Conservation (phyloP, 495 filamentous ascomycete genomes). For the Tuber indicum region DNA sequence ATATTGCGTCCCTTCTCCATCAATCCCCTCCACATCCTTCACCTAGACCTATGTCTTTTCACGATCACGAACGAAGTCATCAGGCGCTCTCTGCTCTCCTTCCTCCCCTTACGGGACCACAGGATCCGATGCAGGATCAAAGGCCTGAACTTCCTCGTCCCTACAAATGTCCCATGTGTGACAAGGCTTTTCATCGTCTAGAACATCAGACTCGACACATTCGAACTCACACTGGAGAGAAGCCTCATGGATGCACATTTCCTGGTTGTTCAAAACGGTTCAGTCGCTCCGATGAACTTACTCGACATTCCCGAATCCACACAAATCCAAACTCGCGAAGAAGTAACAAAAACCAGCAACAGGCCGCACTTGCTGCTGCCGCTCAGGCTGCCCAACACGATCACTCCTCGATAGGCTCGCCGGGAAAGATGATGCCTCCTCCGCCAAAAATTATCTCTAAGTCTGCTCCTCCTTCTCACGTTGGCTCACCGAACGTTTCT, state of each 20-base stretch:
- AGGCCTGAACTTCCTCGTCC: constrained; percentile 76
- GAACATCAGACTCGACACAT: constrained; percentile 98
- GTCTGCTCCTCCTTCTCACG: constrained; percentile 83
- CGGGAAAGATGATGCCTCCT: constrained; percentile 68
- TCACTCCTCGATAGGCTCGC: constrained; percentile 39
- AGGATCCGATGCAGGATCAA: constrained; percentile 39
- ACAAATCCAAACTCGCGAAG: constrained; percentile 95
- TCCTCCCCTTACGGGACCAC: constrained; percentile 28
- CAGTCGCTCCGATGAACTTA: constrained; percentile 93
- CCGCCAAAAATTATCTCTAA: constrained; percentile 67
- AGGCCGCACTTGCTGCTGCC: constrained; percentile 53
- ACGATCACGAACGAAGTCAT: constrained; percentile 34
- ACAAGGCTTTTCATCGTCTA: constrained; percentile 96
- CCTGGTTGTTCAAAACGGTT: constrained; percentile 96
- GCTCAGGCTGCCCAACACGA: constrained; percentile 46
- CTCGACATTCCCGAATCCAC: constrained; percentile 95
- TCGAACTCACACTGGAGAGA: constrained; percentile 95
- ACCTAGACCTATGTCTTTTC: constrained; percentile 34
- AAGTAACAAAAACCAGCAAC: constrained; percentile 77
- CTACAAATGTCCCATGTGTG: constrained; percentile 97
- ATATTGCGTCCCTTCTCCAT: constrained; percentile 34
- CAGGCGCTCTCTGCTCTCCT: constrained; percentile 26
- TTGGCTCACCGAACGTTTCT: constrained; percentile 90
- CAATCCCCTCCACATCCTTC: constrained; percentile 27
- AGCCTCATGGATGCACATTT: constrained; percentile 91